These are phyloP conservation scores for Vitis hybrid DNA, from an alignment of 177 flowering plant genomes.

Conservation along the genomic window DNA sequence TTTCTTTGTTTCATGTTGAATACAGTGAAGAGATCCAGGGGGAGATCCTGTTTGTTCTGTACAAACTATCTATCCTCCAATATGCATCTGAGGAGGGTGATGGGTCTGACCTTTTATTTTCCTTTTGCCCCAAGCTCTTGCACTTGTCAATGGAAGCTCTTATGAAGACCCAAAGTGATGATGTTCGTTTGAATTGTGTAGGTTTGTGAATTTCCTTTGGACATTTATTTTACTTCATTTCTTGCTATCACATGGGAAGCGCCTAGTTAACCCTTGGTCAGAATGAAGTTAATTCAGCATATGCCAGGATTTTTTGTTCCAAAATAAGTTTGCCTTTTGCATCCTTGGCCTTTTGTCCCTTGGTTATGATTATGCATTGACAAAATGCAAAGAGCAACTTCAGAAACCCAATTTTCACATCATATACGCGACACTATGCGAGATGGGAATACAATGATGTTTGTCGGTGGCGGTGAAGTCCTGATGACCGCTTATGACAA, in stretches of 20 bases:
- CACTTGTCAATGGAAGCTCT: conserved; percentile 68
- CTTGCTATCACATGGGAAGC: not conserved
- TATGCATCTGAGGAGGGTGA: conserved; percentile 22
- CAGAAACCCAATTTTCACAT: not conserved
- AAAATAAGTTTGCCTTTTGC: not conserved
- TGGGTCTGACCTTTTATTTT: conserved; percentile 35
- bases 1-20: not conserved
- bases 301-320: not conserved
- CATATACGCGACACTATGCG: not conserved
- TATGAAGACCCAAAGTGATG: conserved; percentile 79
- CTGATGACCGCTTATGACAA: too few relatives aligned
- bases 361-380: not conserved
- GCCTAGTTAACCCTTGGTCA: not conserved
- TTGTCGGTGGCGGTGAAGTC: too few relatives aligned
- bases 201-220: conserved; percentile 43
- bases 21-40: conserved; percentile 85
- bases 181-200: conserved; percentile 77
- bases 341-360: not conserved
- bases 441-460: too few relatives aligned
- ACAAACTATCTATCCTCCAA: conserved; percentile 51
- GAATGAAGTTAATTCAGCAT: not conserved
- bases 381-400: not conserved
- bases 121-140: conserved; percentile 56
- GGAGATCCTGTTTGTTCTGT: conserved; percentile 81
- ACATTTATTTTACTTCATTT: not conserved